Conservation (phyloP, 2,329 filamentous ascomycete genomes). For the Talaromyces amestolkiae region DNA sequence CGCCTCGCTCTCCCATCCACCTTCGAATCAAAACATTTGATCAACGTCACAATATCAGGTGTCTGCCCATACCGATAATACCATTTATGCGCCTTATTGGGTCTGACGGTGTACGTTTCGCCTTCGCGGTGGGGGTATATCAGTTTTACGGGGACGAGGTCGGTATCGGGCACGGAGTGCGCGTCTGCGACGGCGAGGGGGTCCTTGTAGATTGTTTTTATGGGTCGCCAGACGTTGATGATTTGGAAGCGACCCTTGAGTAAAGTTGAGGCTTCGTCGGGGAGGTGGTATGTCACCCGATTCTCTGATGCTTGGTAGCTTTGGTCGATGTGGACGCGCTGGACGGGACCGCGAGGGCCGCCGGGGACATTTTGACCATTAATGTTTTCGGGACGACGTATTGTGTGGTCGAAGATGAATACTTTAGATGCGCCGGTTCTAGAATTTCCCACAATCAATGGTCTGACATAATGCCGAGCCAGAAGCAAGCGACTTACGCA, state of each 20-base stretch:
- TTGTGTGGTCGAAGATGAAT: slow-evolving; percentile 53
- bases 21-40: slow-evolving; percentile 63
- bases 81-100: slow-evolving; percentile 49
- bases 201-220: slow-evolving; percentile 52
- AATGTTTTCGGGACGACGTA: slow-evolving; percentile 36
- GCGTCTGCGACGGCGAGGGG: slow-evolving; percentile 57
- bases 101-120: slow-evolving; percentile 50
- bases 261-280: slow-evolving; percentile 43
- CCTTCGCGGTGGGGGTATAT: slow-evolving; percentile 54
- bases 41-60: slow-evolving; percentile 56
- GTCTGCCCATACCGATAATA: slow-evolving; percentile 53
- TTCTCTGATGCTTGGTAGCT: slow-evolving; percentile 45
- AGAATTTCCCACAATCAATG: background rate
- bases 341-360: slow-evolving; percentile 44
- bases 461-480: background rate
- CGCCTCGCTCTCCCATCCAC: slow-evolving; percentile 53
- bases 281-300: slow-evolving; percentile 46
- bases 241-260: slow-evolving; percentile 49
- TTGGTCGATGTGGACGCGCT: slow-evolving; percentile 54
- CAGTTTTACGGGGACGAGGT: slow-evolving; percentile 50
- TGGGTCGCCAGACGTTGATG: slow-evolving; percentile 54
- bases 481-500: slow-evolving; percentile 26
- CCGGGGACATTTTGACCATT: slow-evolving; percentile 28
- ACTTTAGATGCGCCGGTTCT: slow-evolving; percentile 45
- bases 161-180: slow-evolving; percentile 48